Evolutionary conservation across 352 stramenopile species (phyloP).

Genomic region (Pelagophyceae sp.): DNA sequence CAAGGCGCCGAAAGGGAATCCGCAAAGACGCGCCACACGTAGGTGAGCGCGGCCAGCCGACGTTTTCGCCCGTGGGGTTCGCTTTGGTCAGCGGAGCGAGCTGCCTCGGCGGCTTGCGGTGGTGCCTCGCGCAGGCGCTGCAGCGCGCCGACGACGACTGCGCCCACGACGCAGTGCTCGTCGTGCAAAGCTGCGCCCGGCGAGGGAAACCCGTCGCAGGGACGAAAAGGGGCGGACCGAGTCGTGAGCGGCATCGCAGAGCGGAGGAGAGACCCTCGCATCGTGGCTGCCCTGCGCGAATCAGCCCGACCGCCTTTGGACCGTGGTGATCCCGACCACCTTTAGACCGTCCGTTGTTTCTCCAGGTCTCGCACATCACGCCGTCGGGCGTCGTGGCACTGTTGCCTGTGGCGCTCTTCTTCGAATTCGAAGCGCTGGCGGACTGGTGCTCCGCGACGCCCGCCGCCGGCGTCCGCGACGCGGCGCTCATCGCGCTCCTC

Average conservation of each 20-base stretch:
- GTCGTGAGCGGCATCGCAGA: no score
- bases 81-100: constrained; percentile 57
- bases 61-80: constrained; percentile 59
- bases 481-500: constrained; percentile 46
- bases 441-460: constrained; percentile 55
- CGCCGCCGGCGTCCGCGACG: constrained; percentile 33
- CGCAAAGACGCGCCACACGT: no score
- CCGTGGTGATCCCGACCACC: no score
- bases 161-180: constrained; percentile 37
- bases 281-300: no score
- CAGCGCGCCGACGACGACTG: constrained; percentile 43
- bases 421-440: constrained; percentile 46
- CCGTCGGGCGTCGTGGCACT: constrained; percentile 57
- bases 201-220: no score
- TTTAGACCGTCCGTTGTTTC: no score
- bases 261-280: no score
- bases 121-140: constrained; percentile 68
- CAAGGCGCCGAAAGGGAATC: no score
- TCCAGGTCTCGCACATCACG: constrained; percentile 69
- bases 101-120: constrained; percentile 59
- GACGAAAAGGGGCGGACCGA: no score
- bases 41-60: constrained; percentile 27
- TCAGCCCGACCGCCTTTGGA: no score
- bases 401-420: constrained; percentile 54
- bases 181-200: no score